Conservation (phyloP, 306 rosid species). For the Pterocarpus santalinus region DNA sequence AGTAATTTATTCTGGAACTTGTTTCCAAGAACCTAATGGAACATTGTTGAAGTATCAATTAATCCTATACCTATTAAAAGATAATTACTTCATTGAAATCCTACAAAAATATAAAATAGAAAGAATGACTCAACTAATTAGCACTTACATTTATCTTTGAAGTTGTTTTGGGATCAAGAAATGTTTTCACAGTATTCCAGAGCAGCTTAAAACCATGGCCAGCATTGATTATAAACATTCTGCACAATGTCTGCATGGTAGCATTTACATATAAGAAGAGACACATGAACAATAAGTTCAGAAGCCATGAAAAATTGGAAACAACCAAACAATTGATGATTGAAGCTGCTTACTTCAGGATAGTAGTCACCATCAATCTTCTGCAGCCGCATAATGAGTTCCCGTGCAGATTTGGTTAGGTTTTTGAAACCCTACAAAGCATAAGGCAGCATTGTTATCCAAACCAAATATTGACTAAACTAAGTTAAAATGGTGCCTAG, state of each 20-base stretch:
- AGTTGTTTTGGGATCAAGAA: slow-evolving; percentile 89
- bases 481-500: slow-evolving; percentile 24
- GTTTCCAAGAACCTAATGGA: slow-evolving; percentile 83
- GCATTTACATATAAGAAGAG: slow-evolving; percentile 44
- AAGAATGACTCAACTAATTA: slow-evolving; percentile 30
- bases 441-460: slow-evolving; percentile 36
- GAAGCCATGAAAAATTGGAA: slow-evolving; percentile 41
- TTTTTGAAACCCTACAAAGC: slow-evolving; percentile 80
- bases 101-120: slow-evolving; percentile 25
- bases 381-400: slow-evolving; percentile 78
- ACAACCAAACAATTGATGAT: not conserved
- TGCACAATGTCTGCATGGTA: slow-evolving; percentile 76
- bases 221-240: slow-evolving; percentile 92
- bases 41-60: slow-evolving; percentile 47
- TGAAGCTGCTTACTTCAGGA: slow-evolving; percentile 74
- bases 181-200: slow-evolving; percentile 86
- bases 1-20: slow-evolving; percentile 80
- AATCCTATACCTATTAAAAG: slow-evolving; percentile 15
- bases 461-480: slow-evolving; percentile 12
- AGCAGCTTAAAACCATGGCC: slow-evolving; percentile 92
- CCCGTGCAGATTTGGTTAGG: slow-evolving; percentile 80
- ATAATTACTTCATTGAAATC: slow-evolving; percentile 33
- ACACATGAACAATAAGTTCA: slow-evolving; percentile 23
- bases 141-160: slow-evolving; percentile 88
- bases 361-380: slow-evolving; percentile 93